These are phyloP conservation scores for Starmerella sp. DNA, from an alignment of 805 yeast species.

Conservation along the genomic window DNA sequence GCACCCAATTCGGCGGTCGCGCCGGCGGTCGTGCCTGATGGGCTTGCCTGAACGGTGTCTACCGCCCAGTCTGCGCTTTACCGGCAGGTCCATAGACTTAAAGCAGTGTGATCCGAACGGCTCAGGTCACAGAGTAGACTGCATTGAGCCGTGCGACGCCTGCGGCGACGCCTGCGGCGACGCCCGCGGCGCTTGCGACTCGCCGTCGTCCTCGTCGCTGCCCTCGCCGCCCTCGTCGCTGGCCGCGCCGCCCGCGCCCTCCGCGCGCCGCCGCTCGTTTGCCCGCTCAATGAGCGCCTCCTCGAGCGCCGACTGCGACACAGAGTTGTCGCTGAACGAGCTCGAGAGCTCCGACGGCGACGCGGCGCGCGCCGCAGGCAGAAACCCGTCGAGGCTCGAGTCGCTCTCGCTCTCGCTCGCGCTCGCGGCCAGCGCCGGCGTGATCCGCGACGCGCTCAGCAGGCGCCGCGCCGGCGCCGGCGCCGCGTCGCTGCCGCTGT, in stretches of 20 bases:
- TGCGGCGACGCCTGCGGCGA: no score
- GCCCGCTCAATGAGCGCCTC: conserved; percentile 26
- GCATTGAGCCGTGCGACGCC: no score
- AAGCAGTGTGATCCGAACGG: no score
- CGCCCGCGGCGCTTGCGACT: background rate
- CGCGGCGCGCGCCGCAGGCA: background rate
- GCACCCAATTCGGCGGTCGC: no score
- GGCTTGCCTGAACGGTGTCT: no score
- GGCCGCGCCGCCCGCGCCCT: no score
- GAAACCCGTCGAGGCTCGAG: conserved; percentile 13
- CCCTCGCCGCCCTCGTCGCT: background rate
- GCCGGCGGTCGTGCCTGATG: no score
- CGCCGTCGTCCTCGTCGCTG: background rate
- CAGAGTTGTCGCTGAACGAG: conserved; percentile 22
- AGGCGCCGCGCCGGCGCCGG: conserved; percentile 13
- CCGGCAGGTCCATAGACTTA: no score
- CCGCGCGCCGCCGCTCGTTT: conserved; percentile 1
- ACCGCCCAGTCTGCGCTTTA: no score
- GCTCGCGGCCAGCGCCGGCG: background rate
- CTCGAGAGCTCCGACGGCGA: background rate
- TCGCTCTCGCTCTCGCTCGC: conserved; percentile 12
- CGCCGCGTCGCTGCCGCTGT: background rate
- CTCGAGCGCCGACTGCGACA: conserved; percentile 29
- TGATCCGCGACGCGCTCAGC: conserved; percentile 13
- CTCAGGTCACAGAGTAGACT: no score